These are phyloP conservation scores for Metschnikowia sp. DNA, from an alignment of 805 yeast genomes.

Conservation along the genomic window DNA sequence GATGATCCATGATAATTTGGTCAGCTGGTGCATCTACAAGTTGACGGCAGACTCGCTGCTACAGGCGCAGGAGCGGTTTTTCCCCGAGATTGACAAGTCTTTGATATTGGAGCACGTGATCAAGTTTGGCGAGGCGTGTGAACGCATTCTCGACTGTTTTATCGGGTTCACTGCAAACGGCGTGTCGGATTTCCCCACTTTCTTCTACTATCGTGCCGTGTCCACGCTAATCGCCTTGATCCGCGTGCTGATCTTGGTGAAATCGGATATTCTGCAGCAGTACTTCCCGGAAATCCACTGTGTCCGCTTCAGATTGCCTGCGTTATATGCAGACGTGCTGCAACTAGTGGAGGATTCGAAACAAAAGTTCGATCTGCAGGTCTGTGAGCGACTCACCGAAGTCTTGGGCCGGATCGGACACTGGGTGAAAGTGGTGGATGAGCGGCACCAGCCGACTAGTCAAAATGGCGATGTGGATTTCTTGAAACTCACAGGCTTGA, in stretches of 20 bases:
- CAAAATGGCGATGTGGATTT: slow-evolving; percentile 15
- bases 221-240: slow-evolving; percentile 49
- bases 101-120: slow-evolving; percentile 35
- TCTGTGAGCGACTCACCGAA: slow-evolving; percentile 9
- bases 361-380: slow-evolving; percentile 2
- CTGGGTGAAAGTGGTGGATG: slow-evolving; percentile 12
- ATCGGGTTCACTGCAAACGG: slow-evolving; percentile 34
- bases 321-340: slow-evolving; percentile 4
- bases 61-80: not conserved
- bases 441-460: not conserved
- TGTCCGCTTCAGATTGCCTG: slow-evolving; percentile 4
- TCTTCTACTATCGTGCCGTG: slow-evolving; percentile 52
- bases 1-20: slow-evolving; percentile 51
- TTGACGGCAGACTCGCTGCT: slow-evolving; percentile 2
- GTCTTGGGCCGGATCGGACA: slow-evolving; percentile 26
- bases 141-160: slow-evolving; percentile 45
- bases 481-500: slow-evolving; percentile 27
- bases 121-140: slow-evolving; percentile 44
- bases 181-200: slow-evolving; percentile 45
- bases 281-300: slow-evolving; percentile 1
- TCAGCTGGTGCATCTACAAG: slow-evolving; percentile 32
- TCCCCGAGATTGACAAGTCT: not conserved
- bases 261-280: slow-evolving; percentile 22
- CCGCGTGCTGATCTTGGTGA: slow-evolving; percentile 44
- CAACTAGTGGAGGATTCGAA: slow-evolving; percentile 1